Evolutionary conservation across 2,329 filamentous ascomycete species (phyloP), one percentile per base, ranked within the genome.

Genomic region (Penicillium paneum): DNA sequence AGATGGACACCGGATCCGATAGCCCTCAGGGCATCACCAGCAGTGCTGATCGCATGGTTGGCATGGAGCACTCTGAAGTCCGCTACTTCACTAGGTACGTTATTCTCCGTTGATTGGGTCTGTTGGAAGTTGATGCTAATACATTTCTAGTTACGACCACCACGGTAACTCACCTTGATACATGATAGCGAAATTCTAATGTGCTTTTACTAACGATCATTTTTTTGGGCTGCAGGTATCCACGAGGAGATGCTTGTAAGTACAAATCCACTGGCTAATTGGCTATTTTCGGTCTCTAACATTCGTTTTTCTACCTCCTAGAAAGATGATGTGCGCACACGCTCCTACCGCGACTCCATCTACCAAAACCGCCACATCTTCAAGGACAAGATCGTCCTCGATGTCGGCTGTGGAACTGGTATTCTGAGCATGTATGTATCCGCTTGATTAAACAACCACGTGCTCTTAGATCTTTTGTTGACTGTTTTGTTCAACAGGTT

Each of bases 261-360:
- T 85, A 66, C 60, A 57, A 35, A 39, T 59, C 49, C 54, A 56
- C 28, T 53, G 43, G 17, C 44, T 29, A n/a, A 24, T 41, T 36
- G 17, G 19, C 38, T 41, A 42, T 24, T 24, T 40, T 8, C 15
- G 12, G 19, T 28, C n/a, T 50, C 46, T 43, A 31, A 48, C 46
- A 17, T 43, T 39, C 28, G 45, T 45, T 31, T 31, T 11, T 39
- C 42, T 54, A 40, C 34, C 24, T 26, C 36, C 1, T 71, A 96
- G 90, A 97, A 97, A 88, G 94, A 99, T 78, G 94, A 99, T 77
- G 92, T 99, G 58, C 91, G 94, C 65, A 99, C 94, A 54, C 85
- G 86, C 74, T 96, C 91, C 58, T 99, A 99, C 82, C 93, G 96
- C 81, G 93, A 97, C 75, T 86, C 94, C 47, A 97, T 99, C 73